Conservation (phyloP, 495 filamentous ascomycete genomes). For the Xylaria venustula region DNA sequence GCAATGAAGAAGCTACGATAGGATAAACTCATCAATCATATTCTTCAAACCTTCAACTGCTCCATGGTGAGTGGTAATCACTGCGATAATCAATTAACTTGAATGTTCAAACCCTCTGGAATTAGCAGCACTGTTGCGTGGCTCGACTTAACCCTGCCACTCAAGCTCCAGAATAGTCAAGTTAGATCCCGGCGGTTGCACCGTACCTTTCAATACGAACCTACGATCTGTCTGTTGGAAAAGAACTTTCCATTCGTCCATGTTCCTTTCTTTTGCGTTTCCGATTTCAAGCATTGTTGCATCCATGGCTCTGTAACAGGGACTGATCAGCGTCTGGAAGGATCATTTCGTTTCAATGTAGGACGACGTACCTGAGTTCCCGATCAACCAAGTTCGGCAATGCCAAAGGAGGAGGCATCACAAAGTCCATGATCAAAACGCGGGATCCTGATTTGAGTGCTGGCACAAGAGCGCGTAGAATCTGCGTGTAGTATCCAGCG, state of each 20-base stretch:
- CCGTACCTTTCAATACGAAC: not conserved
- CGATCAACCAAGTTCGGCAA: slow-evolving; percentile 5
- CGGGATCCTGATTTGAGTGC: slow-evolving; percentile 36
- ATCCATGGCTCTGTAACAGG: slow-evolving; percentile 16
- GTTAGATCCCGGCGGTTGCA: too few relatives aligned
- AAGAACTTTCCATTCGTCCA: slow-evolving; percentile 22
- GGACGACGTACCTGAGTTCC: slow-evolving; percentile 8
- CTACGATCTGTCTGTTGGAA: slow-evolving; percentile 18
- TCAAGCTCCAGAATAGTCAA: too few relatives aligned
- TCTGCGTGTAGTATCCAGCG: slow-evolving; percentile 49
- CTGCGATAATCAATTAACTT: too few relatives aligned
- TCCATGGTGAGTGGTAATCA: too few relatives aligned
- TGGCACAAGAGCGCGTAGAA: slow-evolving; percentile 38
- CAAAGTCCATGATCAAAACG: slow-evolving; percentile 43
- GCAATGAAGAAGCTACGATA: too few relatives aligned
- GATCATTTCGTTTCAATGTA: not conserved
- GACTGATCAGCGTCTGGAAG: not conserved
- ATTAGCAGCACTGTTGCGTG: too few relatives aligned
- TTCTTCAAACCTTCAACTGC: too few relatives aligned
- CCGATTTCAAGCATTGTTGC: slow-evolving; percentile 21
- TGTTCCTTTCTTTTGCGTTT: slow-evolving; percentile 24
- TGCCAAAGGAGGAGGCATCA: slow-evolving; percentile 28
- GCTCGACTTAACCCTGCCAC: too few relatives aligned
- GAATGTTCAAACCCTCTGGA: too few relatives aligned
- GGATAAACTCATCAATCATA: too few relatives aligned